Conservation (phyloP, 495 filamentous ascomycete species). For the Penicillium pancosmium region DNA sequence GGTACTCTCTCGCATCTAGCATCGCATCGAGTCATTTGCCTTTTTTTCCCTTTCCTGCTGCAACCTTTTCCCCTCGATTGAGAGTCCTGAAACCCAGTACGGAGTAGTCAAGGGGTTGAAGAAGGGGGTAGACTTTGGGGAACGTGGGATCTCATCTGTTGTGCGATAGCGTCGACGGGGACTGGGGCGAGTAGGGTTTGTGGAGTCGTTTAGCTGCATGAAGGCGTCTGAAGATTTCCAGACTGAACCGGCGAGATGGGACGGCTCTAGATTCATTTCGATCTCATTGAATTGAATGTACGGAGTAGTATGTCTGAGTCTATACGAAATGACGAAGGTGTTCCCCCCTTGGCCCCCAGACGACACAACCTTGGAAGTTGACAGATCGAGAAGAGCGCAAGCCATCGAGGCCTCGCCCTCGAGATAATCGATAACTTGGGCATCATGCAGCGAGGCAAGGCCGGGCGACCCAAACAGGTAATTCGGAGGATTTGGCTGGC, state of each 20-base stretch:
- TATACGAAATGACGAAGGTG: neutral
- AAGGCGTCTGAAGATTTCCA: conserved; percentile 11
- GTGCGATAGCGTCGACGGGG: conserved; percentile 13
- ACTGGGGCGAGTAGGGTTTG: conserved; percentile 21
- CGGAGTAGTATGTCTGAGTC: neutral
- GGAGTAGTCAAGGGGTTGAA: conserved; percentile 1
- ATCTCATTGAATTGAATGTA: neutral
- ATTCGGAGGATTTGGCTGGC: conserved; percentile 22
- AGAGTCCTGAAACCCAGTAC: conserved; percentile 3
- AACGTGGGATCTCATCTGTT: conserved; percentile 18
- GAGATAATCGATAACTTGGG: neutral
- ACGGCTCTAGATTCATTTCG: neutral
- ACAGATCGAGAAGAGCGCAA: neutral
- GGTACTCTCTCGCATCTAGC: neutral
- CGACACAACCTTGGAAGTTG: neutral
- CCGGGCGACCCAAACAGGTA: neutral
- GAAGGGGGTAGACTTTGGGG: neutral
- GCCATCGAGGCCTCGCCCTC: neutral
- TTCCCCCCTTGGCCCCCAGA: neutral
- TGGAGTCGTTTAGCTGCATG: conserved; percentile 22
- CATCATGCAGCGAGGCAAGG: conserved; percentile 5
- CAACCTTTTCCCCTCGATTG: conserved; percentile 7
- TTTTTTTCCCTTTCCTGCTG: neutral
- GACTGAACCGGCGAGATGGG: conserved; percentile 2
- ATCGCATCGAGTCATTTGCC: neutral